These are phyloP conservation scores for Trametes villosa DNA, from an alignment of 768 basidiomycete genomes.

Conservation along the genomic window DNA sequence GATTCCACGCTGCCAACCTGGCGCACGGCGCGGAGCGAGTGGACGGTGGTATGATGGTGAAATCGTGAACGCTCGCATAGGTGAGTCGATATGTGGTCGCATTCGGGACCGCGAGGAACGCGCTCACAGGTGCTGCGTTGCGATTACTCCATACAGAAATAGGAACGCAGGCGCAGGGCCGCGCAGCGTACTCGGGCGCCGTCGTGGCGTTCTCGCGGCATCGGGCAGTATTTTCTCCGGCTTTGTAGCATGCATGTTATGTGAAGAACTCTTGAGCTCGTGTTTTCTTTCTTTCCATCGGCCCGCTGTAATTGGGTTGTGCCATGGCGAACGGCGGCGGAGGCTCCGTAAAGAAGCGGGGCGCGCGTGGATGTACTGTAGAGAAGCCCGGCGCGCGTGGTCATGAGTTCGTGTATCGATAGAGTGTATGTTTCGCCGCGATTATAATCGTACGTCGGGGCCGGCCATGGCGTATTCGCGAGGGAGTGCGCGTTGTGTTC, in stretches of 20 bases:
- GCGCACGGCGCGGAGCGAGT: constrained; percentile 25
- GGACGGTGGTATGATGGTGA: constrained; percentile 35
- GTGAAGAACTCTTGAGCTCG: not conserved
- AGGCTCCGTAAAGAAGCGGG: constrained; percentile 2
- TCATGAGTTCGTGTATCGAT: constrained; percentile 11
- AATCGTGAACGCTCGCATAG: constrained; percentile 24
- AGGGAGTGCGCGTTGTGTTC: not conserved
- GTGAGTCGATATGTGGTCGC: not conserved
- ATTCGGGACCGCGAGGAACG: not conserved
- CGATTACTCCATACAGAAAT: not conserved
- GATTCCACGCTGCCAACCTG: not conserved
- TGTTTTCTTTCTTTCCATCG: constrained; percentile 9
- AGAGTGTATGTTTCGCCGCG: not conserved
- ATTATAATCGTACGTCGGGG: constrained; percentile 6
- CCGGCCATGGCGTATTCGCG: not conserved
- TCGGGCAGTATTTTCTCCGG: constrained; percentile 13
- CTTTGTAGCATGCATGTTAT: not conserved
- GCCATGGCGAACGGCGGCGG: not conserved
- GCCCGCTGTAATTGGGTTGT: constrained; percentile 10
- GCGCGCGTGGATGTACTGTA: constrained; percentile 8
- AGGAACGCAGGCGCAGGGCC: constrained; percentile 2
- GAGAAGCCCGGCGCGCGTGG: constrained; percentile 5
- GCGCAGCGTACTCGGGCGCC: not conserved
- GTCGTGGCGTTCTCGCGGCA: not conserved
- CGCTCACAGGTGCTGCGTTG: not conserved